These are phyloP conservation scores for Gossypium trilobum DNA, from an alignment of 441 rosid species.

Conservation along the genomic window DNA sequence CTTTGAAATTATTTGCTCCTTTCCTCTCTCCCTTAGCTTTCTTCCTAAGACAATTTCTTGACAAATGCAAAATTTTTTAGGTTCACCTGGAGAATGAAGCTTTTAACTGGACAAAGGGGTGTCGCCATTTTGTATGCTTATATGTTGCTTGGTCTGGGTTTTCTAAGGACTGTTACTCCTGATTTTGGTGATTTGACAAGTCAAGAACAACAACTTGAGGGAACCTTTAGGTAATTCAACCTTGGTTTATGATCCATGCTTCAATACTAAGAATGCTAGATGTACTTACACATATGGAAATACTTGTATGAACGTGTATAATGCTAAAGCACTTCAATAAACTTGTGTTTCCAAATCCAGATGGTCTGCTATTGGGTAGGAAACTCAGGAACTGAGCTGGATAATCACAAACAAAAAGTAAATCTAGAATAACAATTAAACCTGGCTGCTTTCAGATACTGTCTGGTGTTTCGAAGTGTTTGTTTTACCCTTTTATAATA, in stretches of 20 bases:
- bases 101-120: constrained; percentile 90
- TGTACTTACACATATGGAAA: neutral
- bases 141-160: constrained; percentile 94
- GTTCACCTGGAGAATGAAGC: constrained; percentile 99
- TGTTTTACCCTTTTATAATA: neutral
- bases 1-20: neutral
- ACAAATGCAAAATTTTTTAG: constrained; percentile 31
- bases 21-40: neutral
- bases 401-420: neutral
- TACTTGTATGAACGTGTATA: neutral
- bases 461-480: neutral
- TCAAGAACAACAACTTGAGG: constrained; percentile 87
- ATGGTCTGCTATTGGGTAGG: neutral
- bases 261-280: constrained; percentile 4
- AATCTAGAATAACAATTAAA: neutral
- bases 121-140: constrained; percentile 90
- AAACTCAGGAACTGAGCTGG: neutral
- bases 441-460: neutral
- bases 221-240: constrained; percentile 74
- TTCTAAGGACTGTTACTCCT: constrained; percentile 82
- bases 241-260: constrained; percentile 1
- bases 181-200: constrained; percentile 91
- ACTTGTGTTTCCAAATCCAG: neutral
- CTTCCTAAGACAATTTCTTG: constrained; percentile 18
- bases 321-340: neutral